Evolutionary conservation across 2,329 filamentous ascomycete genomes (phyloP).

Genomic region (Arthroderma sp.): DNA sequence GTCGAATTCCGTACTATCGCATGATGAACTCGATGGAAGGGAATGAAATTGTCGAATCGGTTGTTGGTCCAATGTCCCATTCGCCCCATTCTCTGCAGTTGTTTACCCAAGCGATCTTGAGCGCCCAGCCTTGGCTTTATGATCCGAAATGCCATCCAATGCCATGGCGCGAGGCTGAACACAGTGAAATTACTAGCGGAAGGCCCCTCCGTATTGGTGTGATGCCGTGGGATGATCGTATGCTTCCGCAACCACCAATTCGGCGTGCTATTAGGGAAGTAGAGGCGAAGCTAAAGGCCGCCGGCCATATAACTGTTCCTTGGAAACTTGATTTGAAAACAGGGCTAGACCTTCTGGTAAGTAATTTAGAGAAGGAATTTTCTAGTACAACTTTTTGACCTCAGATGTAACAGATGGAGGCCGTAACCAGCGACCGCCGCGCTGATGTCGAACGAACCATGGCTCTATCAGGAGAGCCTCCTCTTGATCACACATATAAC

Average conservation of each 20-base stretch:
- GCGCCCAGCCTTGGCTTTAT: constrained; percentile 22
- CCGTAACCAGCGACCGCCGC: too few species aligned
- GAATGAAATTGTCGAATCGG: constrained; percentile 28
- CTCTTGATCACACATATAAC: constrained; percentile 25
- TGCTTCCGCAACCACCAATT: constrained; percentile 45
- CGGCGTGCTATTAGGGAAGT: constrained; percentile 41
- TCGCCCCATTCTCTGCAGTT: constrained; percentile 21
- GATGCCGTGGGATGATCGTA: constrained; percentile 37
- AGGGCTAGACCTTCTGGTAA: too few species aligned
- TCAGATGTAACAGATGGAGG: too few species aligned
- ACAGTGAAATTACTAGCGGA: constrained; percentile 3
- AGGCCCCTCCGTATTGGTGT: constrained; percentile 37
- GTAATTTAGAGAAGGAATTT: too few species aligned
- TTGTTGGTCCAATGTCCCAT: constrained; percentile 28
- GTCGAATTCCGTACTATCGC: constrained; percentile 43
- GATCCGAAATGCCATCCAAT: constrained; percentile 28
- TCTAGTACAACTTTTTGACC: too few species aligned
- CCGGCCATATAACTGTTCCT: constrained; percentile 32
- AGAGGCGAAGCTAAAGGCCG: constrained; percentile 34
- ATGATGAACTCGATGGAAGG: constrained; percentile 34
- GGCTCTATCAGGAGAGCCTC: constrained; percentile 43
- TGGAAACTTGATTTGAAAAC: too few species aligned
- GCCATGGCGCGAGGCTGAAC: constrained; percentile 24
- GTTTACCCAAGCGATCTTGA: constrained; percentile 24
- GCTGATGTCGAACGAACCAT: constrained; percentile 21